Conservation (phyloP, 2,329 filamentous ascomycete species). For the Neonectria faginata region DNA sequence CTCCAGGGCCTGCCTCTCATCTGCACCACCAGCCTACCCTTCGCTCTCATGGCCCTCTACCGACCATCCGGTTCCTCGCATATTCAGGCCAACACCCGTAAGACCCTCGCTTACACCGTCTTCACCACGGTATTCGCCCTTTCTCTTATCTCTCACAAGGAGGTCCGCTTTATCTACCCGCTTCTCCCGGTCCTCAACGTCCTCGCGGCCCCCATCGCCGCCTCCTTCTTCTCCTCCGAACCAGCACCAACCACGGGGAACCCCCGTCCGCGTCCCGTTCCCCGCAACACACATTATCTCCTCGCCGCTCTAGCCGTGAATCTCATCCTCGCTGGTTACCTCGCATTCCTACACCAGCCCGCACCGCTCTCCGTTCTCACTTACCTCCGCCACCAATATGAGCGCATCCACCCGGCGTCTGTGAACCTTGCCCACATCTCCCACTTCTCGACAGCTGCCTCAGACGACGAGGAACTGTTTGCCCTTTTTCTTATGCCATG, state of each 20-base stretch:
- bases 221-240: slow-evolving; percentile 70
- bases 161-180: slow-evolving; percentile 96
- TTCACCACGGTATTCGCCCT: slow-evolving; percentile 71
- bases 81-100: slow-evolving; percentile 50
- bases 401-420: slow-evolving; percentile 62
- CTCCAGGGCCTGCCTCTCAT: slow-evolving; percentile 90
- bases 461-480: slow-evolving; percentile 61
- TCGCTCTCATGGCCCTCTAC: slow-evolving; percentile 75
- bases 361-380: slow-evolving; percentile 80
- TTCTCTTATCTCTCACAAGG: slow-evolving; percentile 91
- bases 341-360: slow-evolving; percentile 80
- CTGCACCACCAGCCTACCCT: slow-evolving; percentile 85
- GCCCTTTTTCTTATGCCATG: slow-evolving; percentile 93
- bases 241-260: slow-evolving; percentile 44
- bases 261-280: slow-evolving; percentile 45
- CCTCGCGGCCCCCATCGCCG: slow-evolving; percentile 76
- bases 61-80: slow-evolving; percentile 54
- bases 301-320: slow-evolving; percentile 73
- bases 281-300: slow-evolving; percentile 68
- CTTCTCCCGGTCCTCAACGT: slow-evolving; percentile 88
- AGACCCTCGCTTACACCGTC: slow-evolving; percentile 66
- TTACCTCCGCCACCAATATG: slow-evolving; percentile 81
- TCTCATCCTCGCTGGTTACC: slow-evolving; percentile 77
- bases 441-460: slow-evolving; percentile 44
- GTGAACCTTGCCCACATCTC: slow-evolving; percentile 37